Conservation (phyloP, 768 basidiomycete genomes). For the Agrocybe chaxingu region DNA sequence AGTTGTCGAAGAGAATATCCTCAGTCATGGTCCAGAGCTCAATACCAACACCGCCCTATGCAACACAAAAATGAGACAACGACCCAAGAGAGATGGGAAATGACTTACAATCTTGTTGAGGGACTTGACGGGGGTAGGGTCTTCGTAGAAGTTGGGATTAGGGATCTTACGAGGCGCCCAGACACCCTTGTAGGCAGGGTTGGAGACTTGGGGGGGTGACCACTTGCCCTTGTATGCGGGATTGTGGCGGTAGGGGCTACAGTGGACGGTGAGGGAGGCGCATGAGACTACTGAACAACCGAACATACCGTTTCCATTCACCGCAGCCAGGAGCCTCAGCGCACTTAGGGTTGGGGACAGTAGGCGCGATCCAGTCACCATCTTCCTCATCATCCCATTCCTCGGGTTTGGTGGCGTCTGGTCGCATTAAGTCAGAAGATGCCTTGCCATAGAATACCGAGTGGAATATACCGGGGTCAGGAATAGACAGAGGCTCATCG, state of each 20-base stretch:
- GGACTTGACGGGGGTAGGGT: constrained; percentile 73
- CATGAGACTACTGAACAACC: background rate
- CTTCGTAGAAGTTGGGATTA: constrained; percentile 92
- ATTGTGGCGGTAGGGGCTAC: constrained; percentile 83
- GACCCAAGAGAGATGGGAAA: background rate
- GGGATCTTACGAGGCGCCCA: constrained; percentile 91
- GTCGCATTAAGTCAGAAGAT: background rate
- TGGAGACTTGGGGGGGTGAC: constrained; percentile 92
- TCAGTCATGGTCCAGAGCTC: constrained; percentile 99
- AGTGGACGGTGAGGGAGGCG: constrained; percentile 1
- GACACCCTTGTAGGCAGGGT: constrained; percentile 95
- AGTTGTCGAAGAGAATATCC: constrained; percentile 89
- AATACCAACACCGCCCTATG: constrained; percentile 88
- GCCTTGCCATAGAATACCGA: background rate
- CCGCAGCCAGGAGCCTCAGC: constrained; percentile 90
- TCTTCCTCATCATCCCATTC: constrained; percentile 99
- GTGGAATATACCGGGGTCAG: constrained; percentile 72
- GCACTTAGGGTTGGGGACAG: constrained; percentile 88
- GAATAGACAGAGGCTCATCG: constrained; percentile 72
- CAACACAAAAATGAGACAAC: constrained; percentile 6
- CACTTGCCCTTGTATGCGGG: constrained; percentile 98
- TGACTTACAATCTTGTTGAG: constrained; percentile 78
- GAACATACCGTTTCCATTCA: constrained; percentile 77
- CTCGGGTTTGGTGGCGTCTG: constrained; percentile 91
- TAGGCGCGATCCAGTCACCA: constrained; percentile 95